Conservation (phyloP, 2,329 filamentous ascomycete species). For the Colletotrichum lentis region DNA sequence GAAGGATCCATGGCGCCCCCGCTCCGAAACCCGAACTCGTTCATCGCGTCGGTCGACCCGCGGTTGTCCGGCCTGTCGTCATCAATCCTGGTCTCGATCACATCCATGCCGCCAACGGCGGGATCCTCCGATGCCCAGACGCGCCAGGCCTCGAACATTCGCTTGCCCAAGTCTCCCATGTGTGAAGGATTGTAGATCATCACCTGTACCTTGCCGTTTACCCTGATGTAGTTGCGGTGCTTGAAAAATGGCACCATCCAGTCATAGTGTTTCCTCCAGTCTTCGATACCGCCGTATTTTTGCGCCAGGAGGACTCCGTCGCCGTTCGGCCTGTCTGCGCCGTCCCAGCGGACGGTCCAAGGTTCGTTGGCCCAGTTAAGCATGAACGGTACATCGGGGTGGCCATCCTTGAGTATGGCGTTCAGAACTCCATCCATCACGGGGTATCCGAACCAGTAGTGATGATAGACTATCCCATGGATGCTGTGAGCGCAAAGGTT, state of each 20-base stretch:
- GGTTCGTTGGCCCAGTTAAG: neutral
- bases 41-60: neutral
- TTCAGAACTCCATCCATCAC: neutral
- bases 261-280: neutral
- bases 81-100: neutral
- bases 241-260: constrained; percentile 16
- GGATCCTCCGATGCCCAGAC: neutral
- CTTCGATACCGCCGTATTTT: neutral
- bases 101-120: neutral
- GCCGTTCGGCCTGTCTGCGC: neutral
- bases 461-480: neutral
- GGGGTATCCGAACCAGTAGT: neutral
- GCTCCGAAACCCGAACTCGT: neutral
- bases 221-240: constrained; percentile 32
- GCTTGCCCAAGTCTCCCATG: constrained; percentile 19
- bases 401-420: neutral
- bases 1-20: neutral
- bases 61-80: neutral
- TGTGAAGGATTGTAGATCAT: constrained; percentile 29
- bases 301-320: neutral
- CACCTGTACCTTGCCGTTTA: constrained; percentile 30
- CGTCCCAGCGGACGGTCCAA: neutral
- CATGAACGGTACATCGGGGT: neutral
- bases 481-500: neutral
- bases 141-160: neutral